Conservation (phyloP, 129 eudicot genomes). For the Chrysanthemum seticuspe region DNA sequence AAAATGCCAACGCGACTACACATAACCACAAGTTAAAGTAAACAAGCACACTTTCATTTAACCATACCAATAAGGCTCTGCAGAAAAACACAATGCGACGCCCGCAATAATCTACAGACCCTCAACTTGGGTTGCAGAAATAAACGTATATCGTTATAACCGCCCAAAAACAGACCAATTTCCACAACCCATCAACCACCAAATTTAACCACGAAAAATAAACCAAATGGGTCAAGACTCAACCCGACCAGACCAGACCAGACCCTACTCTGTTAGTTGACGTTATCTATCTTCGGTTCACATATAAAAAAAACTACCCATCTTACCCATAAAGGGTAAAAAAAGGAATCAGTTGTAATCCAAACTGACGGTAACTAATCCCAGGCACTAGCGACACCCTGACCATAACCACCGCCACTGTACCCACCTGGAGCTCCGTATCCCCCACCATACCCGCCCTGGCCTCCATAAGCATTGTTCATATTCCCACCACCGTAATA, state of each 20-base stretch:
- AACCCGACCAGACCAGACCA: constrained; percentile 15
- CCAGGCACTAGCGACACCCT: constrained; percentile 79
- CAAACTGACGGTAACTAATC: constrained; percentile 31
- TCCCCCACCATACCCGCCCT: constrained; percentile 23
- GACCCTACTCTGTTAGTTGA: constrained; percentile 32
- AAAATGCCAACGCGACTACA: neutral
- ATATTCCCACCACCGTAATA: too few species aligned
- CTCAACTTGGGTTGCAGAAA: constrained; percentile 33
- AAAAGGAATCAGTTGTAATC: constrained; percentile 17
- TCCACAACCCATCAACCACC: constrained; percentile 37
- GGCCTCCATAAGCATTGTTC: too few species aligned
- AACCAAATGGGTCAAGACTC: constrained; percentile 11
- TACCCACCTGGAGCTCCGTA: constrained; percentile 32
- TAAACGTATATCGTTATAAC: constrained; percentile 25
- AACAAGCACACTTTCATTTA: constrained; percentile 22
- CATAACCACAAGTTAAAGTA: neutral
- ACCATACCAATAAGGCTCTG: constrained; percentile 28
- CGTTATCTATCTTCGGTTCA: neutral
- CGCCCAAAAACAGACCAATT: constrained; percentile 22
- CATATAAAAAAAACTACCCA: constrained; percentile 14
- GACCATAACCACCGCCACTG: constrained; percentile 34
- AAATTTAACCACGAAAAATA: constrained; percentile 20
- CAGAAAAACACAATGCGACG: constrained; percentile 34
- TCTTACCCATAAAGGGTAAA: constrained; percentile 22
- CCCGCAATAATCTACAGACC: constrained; percentile 39